phyloP scores from a whole-genome alignment of 306 rosid genomes.

The Cyclanthera cordifolia region DNA sequence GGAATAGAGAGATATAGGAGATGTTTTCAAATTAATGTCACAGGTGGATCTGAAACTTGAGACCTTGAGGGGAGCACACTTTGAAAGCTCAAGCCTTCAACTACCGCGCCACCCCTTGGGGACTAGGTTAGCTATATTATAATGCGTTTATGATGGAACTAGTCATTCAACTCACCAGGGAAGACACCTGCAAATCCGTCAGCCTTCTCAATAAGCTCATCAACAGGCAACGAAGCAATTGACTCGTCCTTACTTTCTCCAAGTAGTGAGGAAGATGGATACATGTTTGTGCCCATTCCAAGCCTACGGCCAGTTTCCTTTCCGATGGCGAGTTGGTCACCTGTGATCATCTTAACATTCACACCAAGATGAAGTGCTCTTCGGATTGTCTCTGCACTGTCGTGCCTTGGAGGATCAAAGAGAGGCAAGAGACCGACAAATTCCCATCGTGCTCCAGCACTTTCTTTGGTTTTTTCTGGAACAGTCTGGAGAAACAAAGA shows the following conservation, averaged over 20 bases:
- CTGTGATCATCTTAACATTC: conserved; percentile 91
- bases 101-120: no score
- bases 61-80: no score
- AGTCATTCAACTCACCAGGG: conserved; percentile 38
- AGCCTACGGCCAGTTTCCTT: conserved; percentile 91
- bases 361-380: conserved; percentile 77
- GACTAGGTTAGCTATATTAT: neutral
- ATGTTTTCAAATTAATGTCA: no score
- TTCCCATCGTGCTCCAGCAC: conserved; percentile 67
- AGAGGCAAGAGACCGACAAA: conserved; percentile 85
- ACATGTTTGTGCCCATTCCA: conserved; percentile 98
- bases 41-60: no score
- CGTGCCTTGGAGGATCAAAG: conserved; percentile 92
- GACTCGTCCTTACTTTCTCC: conserved; percentile 56
- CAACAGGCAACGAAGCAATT: conserved; percentile 46
- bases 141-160: neutral
- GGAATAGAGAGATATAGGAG: no score
- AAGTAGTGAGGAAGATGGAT: conserved; percentile 89
- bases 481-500: conserved; percentile 28
- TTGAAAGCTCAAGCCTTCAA: no score
- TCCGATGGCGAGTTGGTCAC: conserved; percentile 86
- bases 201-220: conserved; percentile 87
- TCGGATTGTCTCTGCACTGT: conserved; percentile 82
- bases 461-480: conserved; percentile 59
- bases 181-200: conserved; percentile 96